Evolutionary conservation across 2,329 filamentous ascomycete genomes (phyloP), one percentile per base, ranked within the genome.

Genomic region (Xylaria sp.): DNA sequence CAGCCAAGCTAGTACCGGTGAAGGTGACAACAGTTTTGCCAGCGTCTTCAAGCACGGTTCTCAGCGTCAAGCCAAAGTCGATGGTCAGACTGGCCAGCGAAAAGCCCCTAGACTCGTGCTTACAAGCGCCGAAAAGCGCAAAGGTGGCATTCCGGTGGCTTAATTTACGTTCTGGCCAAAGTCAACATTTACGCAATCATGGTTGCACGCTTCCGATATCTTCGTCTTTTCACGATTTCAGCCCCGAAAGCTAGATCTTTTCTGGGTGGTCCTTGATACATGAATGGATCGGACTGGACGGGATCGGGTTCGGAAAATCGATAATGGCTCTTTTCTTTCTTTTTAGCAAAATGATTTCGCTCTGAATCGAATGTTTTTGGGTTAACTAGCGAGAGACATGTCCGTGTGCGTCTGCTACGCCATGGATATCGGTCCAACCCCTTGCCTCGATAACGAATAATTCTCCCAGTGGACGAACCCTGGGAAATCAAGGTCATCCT

Each of bases 101-200:
- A 94, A 91, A 85, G 92, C 92, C 75, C 92, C 94, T 63, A 91
- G 94, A 86, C 89, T 97, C 78, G 92, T 98, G 74, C 87, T 98
- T 74, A 94, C 92, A 74, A 94, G 91, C 80, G 92, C 90, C 71
- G 94, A 97, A 85, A 97, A 97, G 89, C 92, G 94, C 81, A 97
- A 94, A 86, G 91, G 88, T 81, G 77, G 80, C 73, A 72, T 74
- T 46, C 56, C 67, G 18, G 73, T 71, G n/a, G 75, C 76, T 51
- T 79, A 72, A 74, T 68, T 57, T 46, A 51, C 55, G 57, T 56
- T 58, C 48, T 56, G 28, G 59, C 23, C 58, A 12, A 67, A 57
- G 68, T 71, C 69, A 69, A 52, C 69, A 62, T 67, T 72, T 28
- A 77, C 75, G 72, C 66, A 74, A 71, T 78, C 67, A 78, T 66